Conservation (phyloP, 2,329 filamentous ascomycete genomes). For the Aspergillus niger region DNA sequence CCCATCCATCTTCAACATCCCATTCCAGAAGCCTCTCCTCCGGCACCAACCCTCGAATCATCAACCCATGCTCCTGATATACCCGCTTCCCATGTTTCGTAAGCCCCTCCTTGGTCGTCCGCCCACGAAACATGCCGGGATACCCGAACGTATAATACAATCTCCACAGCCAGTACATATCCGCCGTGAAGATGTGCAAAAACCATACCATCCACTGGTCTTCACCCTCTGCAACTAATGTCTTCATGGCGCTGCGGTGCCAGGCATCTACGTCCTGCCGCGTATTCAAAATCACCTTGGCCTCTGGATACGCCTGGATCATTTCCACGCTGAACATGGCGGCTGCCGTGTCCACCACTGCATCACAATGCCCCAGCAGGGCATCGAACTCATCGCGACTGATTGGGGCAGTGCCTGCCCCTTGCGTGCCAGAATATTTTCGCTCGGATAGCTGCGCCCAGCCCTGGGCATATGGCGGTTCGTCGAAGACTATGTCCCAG, state of each 20-base stretch:
- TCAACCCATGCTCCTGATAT: conserved; percentile 15
- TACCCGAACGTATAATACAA: conserved; percentile 19
- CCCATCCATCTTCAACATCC: conserved; percentile 34
- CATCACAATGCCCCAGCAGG: conserved; percentile 32
- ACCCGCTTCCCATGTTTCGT: conserved; percentile 11
- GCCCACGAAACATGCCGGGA: conserved; percentile 20
- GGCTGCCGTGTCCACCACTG: conserved; percentile 36
- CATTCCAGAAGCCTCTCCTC: conserved; percentile 27
- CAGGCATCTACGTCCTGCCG: conserved; percentile 19
- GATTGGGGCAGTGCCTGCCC: not conserved
- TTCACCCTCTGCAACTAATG: conserved; percentile 17
- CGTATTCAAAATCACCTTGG: conserved; percentile 23
- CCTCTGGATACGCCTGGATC: conserved; percentile 36
- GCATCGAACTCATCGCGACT: conserved; percentile 32
- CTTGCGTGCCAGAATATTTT: conserved; percentile 15
- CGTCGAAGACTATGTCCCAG: conserved; percentile 13
- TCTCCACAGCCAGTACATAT: conserved; percentile 24
- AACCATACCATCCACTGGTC: conserved; percentile 19
- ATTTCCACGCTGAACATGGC: conserved; percentile 39
- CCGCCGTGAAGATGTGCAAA: conserved; percentile 19
- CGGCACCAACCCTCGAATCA: conserved; percentile 21
- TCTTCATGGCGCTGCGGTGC: conserved; percentile 21
- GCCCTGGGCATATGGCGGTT: conserved; percentile 2
- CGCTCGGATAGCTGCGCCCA: conserved; percentile 16
- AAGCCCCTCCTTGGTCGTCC: conserved; percentile 1